Percentiles rank a stretch among this genome's conserved stretches.
Evolutionary conservation across 164 flowering plant genomes (phyloP).

Genomic region (Tetrastigma voinierianum): DNA sequence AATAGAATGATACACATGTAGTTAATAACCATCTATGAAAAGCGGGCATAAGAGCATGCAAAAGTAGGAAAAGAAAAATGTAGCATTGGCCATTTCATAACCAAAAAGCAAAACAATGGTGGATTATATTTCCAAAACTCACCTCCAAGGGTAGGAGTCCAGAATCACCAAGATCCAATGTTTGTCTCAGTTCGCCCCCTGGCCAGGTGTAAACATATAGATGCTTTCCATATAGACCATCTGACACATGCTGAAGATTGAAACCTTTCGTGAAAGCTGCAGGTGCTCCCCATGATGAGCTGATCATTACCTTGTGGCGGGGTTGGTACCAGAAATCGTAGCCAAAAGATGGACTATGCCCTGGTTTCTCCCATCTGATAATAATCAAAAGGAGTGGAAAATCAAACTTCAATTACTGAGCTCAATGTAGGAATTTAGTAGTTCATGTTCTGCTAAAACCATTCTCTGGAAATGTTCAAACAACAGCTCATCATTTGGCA

Average conservation of each 20-base stretch:
- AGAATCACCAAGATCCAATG: conserved; percentile 81
- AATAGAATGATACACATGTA: background rate
- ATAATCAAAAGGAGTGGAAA: background rate
- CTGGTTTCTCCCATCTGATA: conserved; percentile 95
- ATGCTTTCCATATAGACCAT: conserved; percentile 92
- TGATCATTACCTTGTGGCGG: conserved; percentile 88
- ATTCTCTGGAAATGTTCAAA: no score
- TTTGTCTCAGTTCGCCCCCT: conserved; percentile 85
- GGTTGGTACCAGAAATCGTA: conserved; percentile 99
- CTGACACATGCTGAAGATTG: conserved; percentile 78
- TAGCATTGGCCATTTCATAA: no score
- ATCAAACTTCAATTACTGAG: background rate
- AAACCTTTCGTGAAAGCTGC: conserved; percentile 90
- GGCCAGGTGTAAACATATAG: conserved; percentile 94
- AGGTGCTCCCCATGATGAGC: conserved; percentile 99
- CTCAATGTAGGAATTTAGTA: no score
- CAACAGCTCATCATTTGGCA: no score
- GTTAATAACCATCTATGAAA: no score
- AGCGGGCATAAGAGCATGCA: background rate
- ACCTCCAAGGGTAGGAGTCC: conserved; percentile 96
- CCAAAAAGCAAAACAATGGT: background rate
- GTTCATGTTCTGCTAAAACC: no score
- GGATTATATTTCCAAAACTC: background rate
- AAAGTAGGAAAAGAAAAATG: background rate
- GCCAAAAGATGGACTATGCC: conserved; percentile 87